These are phyloP conservation scores for Aureobasidium uvarum DNA, from an alignment of 2,329 filamentous ascomycete genomes.

Conservation along the genomic window DNA sequence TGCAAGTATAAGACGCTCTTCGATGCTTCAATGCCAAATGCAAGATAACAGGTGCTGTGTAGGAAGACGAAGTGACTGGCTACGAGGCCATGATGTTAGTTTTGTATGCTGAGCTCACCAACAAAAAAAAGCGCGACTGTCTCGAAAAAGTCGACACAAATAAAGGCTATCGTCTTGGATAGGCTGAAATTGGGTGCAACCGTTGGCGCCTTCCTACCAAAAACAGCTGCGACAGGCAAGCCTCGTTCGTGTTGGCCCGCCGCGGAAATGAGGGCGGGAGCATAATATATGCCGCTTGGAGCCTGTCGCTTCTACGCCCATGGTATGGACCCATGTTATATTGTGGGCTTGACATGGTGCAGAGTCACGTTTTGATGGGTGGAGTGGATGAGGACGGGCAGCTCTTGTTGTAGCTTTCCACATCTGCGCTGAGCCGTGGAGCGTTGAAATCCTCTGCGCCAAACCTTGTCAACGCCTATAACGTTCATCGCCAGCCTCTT, in stretches of 20 bases:
- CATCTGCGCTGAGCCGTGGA: constrained; percentile 1
- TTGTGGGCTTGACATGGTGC: background rate
- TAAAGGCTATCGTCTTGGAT: constrained; percentile 19
- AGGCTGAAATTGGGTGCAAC: constrained; percentile 14
- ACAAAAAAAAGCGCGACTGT: background rate
- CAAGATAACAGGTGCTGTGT: background rate
- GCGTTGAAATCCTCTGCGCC: background rate
- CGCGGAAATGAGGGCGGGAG: background rate
- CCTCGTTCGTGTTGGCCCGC: constrained; percentile 22
- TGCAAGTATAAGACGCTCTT: background rate
- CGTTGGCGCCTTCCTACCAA: constrained; percentile 21
- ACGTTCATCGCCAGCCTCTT: constrained; percentile 15
- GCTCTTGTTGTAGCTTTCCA: background rate
- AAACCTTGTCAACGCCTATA: constrained; percentile 11
- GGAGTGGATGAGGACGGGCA: background rate
- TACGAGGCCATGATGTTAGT: background rate
- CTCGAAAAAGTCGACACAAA: background rate
- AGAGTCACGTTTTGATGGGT: background rate
- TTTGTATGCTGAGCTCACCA: background rate
- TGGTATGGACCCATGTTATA: background rate
- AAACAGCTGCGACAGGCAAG: constrained; percentile 1
- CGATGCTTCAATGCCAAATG: background rate
- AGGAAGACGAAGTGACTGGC: background rate
- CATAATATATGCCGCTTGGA: background rate
- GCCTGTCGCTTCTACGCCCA: background rate